These are phyloP conservation scores for Ganoderma boninense DNA, from an alignment of 1,284 basidiomycete genomes.

Conservation along the genomic window DNA sequence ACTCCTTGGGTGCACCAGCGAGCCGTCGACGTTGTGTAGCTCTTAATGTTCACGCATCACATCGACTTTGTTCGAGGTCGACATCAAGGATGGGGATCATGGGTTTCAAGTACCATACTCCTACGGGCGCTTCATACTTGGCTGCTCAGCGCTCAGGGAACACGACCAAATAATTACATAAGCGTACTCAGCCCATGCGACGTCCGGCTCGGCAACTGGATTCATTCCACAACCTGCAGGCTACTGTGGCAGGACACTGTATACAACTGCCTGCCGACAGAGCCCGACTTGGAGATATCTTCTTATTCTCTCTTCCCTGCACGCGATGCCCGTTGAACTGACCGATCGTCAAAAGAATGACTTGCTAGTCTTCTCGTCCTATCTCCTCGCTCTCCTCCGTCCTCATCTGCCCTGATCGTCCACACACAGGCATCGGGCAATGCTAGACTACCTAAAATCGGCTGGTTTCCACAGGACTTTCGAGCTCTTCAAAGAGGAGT, in stretches of 20 bases:
- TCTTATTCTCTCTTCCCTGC: not conserved
- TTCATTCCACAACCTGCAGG: too few relatives aligned
- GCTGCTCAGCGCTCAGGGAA: too few relatives aligned
- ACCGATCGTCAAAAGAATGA: conserved; percentile 5
- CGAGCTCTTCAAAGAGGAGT: conserved; percentile 65
- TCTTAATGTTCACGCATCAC: too few relatives aligned
- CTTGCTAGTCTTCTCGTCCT: not conserved
- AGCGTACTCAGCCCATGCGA: too few relatives aligned
- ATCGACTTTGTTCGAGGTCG: too few relatives aligned
- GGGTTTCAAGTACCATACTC: too few relatives aligned
- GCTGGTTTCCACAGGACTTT: conserved; percentile 66
- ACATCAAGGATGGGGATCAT: too few relatives aligned
- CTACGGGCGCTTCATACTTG: too few relatives aligned
- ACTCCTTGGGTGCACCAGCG: not conserved
- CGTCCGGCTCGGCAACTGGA: too few relatives aligned
- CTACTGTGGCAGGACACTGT: too few relatives aligned
- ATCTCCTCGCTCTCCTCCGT: not conserved
- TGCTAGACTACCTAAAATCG: conserved; percentile 80
- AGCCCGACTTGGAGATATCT: too few relatives aligned
- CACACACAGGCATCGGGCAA: conserved; percentile 71
- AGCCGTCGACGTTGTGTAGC: not conserved
- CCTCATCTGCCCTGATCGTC: not conserved
- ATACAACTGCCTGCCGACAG: not conserved
- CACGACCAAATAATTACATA: too few relatives aligned
- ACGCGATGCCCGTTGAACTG: not conserved